Percentiles rank a stretch among this genome's conserved stretches.
phyloP scores from a whole-genome alignment of 192 early-diverging fungal species.

The Backusella morwellensis region DNA sequence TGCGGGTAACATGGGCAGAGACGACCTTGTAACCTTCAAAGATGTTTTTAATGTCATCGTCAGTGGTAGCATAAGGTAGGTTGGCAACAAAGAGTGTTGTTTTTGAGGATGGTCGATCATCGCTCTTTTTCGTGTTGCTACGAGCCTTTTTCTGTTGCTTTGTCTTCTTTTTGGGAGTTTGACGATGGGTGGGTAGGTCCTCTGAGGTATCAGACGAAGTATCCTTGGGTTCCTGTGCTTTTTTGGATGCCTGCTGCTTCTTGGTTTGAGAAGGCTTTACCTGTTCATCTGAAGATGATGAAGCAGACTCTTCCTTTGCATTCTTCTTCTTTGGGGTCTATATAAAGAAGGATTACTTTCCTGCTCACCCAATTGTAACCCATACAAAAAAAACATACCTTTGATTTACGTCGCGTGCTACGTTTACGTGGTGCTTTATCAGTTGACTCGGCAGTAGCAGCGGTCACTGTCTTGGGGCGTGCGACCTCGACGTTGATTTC shows the following conservation, averaged over 20 bases:
- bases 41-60: conserved; percentile 68
- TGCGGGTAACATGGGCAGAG: conserved; percentile 75
- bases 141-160: conserved; percentile 24
- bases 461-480: conserved; percentile 47
- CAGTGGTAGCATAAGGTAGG: conserved; percentile 69
- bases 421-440: conserved; percentile 14
- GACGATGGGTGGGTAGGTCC: neutral
- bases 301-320: neutral
- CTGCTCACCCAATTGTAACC: neutral
- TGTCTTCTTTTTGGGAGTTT: neutral
- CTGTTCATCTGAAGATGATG: neutral
- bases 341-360: neutral
- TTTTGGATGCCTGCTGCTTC: too few species aligned
- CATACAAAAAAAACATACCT: neutral
- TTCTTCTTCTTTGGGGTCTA: neutral
- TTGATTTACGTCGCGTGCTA: conserved; percentile 31
- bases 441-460: neutral
- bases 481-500: conserved; percentile 91
- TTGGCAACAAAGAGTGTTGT: conserved; percentile 81
- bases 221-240: too few species aligned
- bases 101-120: conserved; percentile 44
- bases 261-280: neutral
- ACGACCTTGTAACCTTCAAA: conserved; percentile 77
- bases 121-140: neutral
- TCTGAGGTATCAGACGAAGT: neutral